These are phyloP conservation scores for Vitis riparia DNA, from an alignment of 164 flowering plant genomes.

Conservation along the genomic window DNA sequence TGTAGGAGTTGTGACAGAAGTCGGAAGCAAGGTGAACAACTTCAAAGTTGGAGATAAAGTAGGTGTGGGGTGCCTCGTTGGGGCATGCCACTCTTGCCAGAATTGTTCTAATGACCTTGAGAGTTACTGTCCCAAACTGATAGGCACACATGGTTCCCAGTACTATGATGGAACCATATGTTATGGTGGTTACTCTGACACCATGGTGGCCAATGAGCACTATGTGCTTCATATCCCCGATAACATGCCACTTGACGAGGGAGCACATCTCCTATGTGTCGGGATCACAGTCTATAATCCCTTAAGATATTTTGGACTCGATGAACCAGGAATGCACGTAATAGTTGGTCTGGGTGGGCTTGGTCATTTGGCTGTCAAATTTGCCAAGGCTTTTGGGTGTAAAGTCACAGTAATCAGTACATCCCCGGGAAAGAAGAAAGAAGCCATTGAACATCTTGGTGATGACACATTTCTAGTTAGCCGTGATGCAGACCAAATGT, in stretches of 20 bases:
- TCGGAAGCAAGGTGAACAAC: constrained; percentile 25
- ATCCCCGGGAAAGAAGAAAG: constrained; percentile 9
- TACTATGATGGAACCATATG: constrained; percentile 24
- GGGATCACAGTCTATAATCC: not conserved
- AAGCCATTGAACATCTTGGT: constrained; percentile 10
- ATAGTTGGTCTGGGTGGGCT: not conserved
- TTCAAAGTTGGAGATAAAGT: constrained; percentile 33
- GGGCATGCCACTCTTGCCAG: constrained; percentile 26
- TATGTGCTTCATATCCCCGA: constrained; percentile 8
- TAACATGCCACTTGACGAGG: constrained; percentile 2
- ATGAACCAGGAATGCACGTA: constrained; percentile 3
- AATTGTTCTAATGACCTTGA: constrained; percentile 20
- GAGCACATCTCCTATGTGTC: too few species aligned
- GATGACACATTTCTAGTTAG: constrained; percentile 11
- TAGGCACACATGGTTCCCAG: constrained; percentile 11
- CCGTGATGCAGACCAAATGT: constrained; percentile 5
- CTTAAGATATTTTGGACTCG: constrained; percentile 3
- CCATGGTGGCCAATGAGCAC: constrained; percentile 9
- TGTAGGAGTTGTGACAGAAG: constrained; percentile 26
- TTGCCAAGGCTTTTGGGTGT: constrained; percentile 11
- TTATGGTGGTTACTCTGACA: constrained; percentile 24
- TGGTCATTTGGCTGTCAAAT: too few species aligned
- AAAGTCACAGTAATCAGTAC: constrained; percentile 10
- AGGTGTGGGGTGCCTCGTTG: constrained; percentile 36
- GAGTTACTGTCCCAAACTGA: constrained; percentile 26